These are phyloP conservation scores for Cercospora sp. DNA, from an alignment of 2,329 filamentous ascomycete species.

Conservation along the genomic window DNA sequence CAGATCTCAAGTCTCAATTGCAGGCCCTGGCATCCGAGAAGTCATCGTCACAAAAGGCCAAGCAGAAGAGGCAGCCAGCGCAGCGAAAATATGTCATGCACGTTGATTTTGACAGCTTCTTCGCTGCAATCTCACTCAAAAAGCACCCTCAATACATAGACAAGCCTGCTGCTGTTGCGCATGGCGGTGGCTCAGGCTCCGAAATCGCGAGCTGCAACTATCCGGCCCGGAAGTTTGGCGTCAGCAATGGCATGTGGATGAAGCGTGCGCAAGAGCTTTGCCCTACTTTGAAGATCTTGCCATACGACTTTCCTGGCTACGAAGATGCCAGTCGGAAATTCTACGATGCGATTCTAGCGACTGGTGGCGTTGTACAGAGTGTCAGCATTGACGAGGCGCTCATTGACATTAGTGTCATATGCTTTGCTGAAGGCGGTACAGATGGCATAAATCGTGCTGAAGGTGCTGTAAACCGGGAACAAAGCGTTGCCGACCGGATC, in stretches of 20 bases:
- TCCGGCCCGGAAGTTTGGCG: constrained; percentile 76
- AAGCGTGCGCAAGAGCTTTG: constrained; percentile 81
- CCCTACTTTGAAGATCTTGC: constrained; percentile 81
- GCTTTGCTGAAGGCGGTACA: constrained; percentile 65
- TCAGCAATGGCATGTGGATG: constrained; percentile 99
- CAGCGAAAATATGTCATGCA: constrained; percentile 83
- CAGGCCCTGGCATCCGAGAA: constrained; percentile 78
- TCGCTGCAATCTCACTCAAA: constrained; percentile 86
- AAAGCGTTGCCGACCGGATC: constrained; percentile 73
- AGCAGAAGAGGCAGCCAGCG: constrained; percentile 60
- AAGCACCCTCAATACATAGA: constrained; percentile 71
- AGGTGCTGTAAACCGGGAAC: constrained; percentile 72
- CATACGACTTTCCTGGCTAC: constrained; percentile 93
- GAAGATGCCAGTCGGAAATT: constrained; percentile 87
- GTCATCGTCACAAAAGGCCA: constrained; percentile 51
- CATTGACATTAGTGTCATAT: constrained; percentile 74
- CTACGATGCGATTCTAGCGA: constrained; percentile 77
- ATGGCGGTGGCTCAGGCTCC: constrained; percentile 79
- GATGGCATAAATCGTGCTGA: constrained; percentile 66
- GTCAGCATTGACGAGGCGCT: constrained; percentile 96
- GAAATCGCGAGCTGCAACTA: constrained; percentile 99
- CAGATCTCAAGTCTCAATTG: constrained; percentile 84
- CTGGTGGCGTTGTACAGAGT: constrained; percentile 85
- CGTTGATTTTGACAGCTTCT: constrained; percentile 98
- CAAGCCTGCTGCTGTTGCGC: constrained; percentile 85